These are phyloP conservation scores for Apiospora pterosperma DNA, from an alignment of 2,329 filamentous ascomycete species.

Conservation along the genomic window DNA sequence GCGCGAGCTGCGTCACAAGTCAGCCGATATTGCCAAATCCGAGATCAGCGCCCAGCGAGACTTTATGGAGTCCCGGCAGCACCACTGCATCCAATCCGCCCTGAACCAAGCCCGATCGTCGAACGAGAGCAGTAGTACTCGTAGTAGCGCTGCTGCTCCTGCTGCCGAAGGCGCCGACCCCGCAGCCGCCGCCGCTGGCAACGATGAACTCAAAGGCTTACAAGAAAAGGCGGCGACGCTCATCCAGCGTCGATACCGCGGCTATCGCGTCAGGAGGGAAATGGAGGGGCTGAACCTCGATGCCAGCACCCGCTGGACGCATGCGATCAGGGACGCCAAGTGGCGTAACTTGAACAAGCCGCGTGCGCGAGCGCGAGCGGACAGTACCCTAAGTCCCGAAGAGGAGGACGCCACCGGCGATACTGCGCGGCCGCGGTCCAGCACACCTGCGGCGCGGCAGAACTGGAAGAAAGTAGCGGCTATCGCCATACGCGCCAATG, in stretches of 20 bases:
- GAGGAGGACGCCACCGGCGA: background rate
- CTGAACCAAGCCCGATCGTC: constrained; percentile 6
- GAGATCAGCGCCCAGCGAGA: constrained; percentile 27
- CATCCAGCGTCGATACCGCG: constrained; percentile 72
- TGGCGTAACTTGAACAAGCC: constrained; percentile 50
- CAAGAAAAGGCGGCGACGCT: constrained; percentile 47
- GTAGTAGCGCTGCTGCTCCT: background rate
- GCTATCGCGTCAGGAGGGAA: constrained; percentile 70
- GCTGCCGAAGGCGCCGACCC: constrained; percentile 9
- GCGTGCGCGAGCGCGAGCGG: constrained; percentile 27
- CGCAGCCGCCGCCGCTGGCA: constrained; percentile 9
- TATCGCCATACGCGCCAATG: constrained; percentile 69
- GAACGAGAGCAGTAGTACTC: constrained; percentile 9
- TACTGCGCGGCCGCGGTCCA: constrained; percentile 14
- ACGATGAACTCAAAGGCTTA: constrained; percentile 15
- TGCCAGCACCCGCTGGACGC: constrained; percentile 67
- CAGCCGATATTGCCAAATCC: constrained; percentile 13
- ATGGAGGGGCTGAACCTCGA: constrained; percentile 66
- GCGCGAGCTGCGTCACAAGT: constrained; percentile 28
- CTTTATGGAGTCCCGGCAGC: constrained; percentile 28
- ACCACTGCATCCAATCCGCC: constrained; percentile 15
- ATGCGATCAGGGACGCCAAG: constrained; percentile 58
- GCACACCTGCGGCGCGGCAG: constrained; percentile 47
- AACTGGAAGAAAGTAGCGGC: constrained; percentile 75
- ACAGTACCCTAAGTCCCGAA: background rate